Base-by-base conservation (phyloP, 192 early-diverging fungal species). In the Jimgerdemannia lactiflua region DNA sequence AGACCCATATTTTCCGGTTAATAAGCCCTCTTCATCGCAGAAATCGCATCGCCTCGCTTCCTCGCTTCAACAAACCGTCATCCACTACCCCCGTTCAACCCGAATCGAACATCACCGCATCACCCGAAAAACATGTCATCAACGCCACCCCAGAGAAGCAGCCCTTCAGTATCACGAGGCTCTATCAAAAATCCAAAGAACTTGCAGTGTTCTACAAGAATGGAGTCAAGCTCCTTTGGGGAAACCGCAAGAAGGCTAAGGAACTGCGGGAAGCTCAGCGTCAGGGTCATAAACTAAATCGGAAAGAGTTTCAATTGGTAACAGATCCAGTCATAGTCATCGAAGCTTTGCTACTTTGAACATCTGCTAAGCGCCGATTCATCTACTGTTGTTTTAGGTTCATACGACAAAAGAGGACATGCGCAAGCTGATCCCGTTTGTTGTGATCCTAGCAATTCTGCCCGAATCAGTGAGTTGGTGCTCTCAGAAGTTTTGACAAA, bases 151-250 rank as follows among this genome's bases (percentile, higher is more conserved):
- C 67, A 54, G 17, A 1, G 59, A 66, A 75, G 67, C 65, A 66
- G 67, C 64, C 74, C 40, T 76, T 72, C 29, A 75, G 70, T 19
- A 68, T 83, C 40, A 74, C 65, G 2, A 73, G 73, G 70, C 49
- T 79, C 0, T 69, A 59, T 4, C 71, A 83, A 64, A 71, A 79
- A 42, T 74, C 81, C 74, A 88, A 86, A 70, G 85, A 88, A 29
- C 72, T 88, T 49, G 74, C 83, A n/a, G 74, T 71, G 9, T 86
- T 86, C 43, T 88, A 86, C 75, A 88, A 88, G 79, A 79, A 86
- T 71, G 87, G 87, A 2, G 75, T 86, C 11, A 86, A 88, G 71
- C 65, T 84, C 1, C 75, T 88, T 2, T 88, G 83, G 85, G 73
- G 73, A n/a, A 88, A 88, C 65, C 81, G 83, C 49, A 83, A 79